A percentile compares a stretch with the other conserved stretches of the same genome.
Evolutionary conservation across 805 yeast species (phyloP).

Genomic region (Nakazawaea pomicola): DNA sequence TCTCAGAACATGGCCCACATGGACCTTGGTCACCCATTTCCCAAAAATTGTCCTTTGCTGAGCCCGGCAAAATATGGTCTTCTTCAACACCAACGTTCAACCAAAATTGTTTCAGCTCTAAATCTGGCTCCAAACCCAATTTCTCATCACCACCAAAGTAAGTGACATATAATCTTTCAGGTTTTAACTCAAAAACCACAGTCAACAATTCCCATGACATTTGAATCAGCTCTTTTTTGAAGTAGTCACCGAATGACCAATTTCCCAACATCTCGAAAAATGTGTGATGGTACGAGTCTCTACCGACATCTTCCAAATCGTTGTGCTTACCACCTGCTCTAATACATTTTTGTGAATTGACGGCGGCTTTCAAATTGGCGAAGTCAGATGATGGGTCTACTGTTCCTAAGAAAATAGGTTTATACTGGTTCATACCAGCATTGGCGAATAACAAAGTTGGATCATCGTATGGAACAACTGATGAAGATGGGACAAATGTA

Average conservation of each 20-base stretch:
- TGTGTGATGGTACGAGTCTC: constrained; percentile 97
- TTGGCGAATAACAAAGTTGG: constrained; percentile 95
- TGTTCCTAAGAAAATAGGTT: constrained; percentile 95
- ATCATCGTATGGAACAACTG: constrained; percentile 96
- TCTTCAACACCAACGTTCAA: constrained; percentile 80
- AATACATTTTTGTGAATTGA: constrained; percentile 95
- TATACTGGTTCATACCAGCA: constrained; percentile 99
- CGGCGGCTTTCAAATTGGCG: constrained; percentile 79
- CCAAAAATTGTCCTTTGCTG: constrained; percentile 93
- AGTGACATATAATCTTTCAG: constrained; percentile 84
- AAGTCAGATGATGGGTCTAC: constrained; percentile 93
- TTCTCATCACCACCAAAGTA: constrained; percentile 92
- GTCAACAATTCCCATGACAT: constrained; percentile 93
- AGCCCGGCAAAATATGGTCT: constrained; percentile 90
- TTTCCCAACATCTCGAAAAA: constrained; percentile 99
- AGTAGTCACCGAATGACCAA: constrained; percentile 99
- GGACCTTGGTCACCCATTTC: constrained; percentile 99
- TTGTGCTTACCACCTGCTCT: constrained; percentile 99
- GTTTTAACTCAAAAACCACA: constrained; percentile 70
- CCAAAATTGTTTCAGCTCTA: constrained; percentile 91
- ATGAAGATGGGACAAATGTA: constrained; percentile 84
- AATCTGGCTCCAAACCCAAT: constrained; percentile 84
- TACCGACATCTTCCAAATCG: constrained; percentile 97
- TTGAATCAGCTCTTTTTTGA: constrained; percentile 87
- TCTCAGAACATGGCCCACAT: constrained; percentile 98